Conservation (phyloP, 2,329 filamentous ascomycete species). For the Colletotrichum somersetense region DNA sequence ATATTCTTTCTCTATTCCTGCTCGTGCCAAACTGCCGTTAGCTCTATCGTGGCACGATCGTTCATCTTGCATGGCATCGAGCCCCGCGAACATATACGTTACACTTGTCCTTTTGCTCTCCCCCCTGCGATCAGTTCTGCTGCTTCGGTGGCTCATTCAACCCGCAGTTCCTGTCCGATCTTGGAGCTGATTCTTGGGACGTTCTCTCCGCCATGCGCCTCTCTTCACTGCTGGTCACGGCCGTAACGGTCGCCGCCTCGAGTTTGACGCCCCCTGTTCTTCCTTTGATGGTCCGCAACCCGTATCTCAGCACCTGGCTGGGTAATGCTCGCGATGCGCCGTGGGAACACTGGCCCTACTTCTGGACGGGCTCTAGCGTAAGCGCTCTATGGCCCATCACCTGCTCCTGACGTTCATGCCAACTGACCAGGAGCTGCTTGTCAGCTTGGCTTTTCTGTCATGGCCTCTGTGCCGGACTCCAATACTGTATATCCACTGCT, state of each 20-base stretch:
- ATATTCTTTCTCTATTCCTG: neutral
- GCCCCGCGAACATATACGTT: neutral
- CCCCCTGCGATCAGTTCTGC: neutral
- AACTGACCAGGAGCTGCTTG: conserved; percentile 23
- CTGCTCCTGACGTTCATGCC: conserved; percentile 20
- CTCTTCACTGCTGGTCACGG: conserved; percentile 49
- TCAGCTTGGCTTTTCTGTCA: conserved; percentile 63
- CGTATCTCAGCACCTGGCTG: conserved; percentile 73
- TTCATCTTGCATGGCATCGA: neutral
- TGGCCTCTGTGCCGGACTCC: conserved; percentile 59
- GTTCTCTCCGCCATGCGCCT: conserved; percentile 46
- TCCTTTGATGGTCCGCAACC: conserved; percentile 70
- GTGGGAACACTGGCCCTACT: conserved; percentile 89
- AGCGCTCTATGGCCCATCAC: conserved; percentile 1
- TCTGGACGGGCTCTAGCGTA: conserved; percentile 79
- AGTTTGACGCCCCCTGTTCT: conserved; percentile 68
- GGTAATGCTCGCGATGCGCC: conserved; percentile 77
- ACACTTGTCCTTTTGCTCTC: neutral
- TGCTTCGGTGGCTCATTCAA: conserved; percentile 1
- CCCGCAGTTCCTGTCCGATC: conserved; percentile 1
- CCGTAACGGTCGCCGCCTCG: conserved; percentile 58
- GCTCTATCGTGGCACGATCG: neutral
- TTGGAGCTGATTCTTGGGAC: conserved; percentile 19
- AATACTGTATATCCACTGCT: conserved; percentile 63
- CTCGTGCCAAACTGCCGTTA: neutral